Evolutionary conservation across 306 rosid genomes (phyloP).

Genomic region (Prunus campanulata): DNA sequence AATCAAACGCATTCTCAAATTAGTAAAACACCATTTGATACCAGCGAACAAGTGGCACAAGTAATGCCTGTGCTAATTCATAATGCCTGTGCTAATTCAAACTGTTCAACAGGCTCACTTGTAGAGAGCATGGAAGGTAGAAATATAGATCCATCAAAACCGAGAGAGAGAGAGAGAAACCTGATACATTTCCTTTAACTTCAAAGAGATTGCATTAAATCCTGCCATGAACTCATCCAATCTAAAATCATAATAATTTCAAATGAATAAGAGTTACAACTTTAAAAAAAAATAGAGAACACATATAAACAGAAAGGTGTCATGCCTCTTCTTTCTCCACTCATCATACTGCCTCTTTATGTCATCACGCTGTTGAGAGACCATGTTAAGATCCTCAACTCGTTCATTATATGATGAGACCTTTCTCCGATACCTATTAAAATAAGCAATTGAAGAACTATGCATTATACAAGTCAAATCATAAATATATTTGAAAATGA

Average conservation of each 20-base stretch:
- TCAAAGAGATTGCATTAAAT: conserved; percentile 85
- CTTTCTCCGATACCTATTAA: conserved; percentile 69
- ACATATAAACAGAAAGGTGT: neutral
- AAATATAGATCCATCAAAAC: neutral
- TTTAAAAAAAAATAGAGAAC: neutral
- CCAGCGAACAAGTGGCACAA: neutral
- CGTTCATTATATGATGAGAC: conserved; percentile 75
- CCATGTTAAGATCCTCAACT: conserved; percentile 80
- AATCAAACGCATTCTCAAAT: neutral
- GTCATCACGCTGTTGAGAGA: conserved; percentile 81
- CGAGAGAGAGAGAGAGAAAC: conserved; percentile 27
- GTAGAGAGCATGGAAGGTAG: neutral
- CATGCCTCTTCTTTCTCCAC: conserved; percentile 82
- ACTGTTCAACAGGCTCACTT: neutral
- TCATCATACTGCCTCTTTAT: conserved; percentile 84
- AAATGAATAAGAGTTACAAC: conserved; percentile 7
- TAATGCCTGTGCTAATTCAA: neutral
- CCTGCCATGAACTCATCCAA: conserved; percentile 98
- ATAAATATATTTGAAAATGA: neutral
- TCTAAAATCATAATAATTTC: conserved; percentile 36
- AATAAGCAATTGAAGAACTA: conserved; percentile 11
- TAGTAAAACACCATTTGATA: neutral
- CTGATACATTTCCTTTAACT: conserved; percentile 97
- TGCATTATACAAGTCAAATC: conserved; percentile 8
- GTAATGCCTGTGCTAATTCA: neutral